These are phyloP conservation scores for Wallacemonas rigidus DNA, from an alignment of 208 protist species.

Conservation along the genomic window DNA sequence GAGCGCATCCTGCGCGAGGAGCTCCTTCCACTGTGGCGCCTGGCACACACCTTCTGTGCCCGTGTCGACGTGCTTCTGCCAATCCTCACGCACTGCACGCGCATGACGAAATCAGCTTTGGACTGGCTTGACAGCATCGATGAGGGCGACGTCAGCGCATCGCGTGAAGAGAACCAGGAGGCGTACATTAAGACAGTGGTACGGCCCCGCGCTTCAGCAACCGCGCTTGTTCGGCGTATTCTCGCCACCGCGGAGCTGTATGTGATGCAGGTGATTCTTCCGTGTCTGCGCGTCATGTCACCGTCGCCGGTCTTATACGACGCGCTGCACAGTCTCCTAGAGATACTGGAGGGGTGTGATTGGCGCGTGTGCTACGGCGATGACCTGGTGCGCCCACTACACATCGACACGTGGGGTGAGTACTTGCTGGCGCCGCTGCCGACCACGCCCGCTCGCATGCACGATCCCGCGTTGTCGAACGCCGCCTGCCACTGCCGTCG, in stretches of 20 bases:
- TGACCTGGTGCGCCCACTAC: not conserved
- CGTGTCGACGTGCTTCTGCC: slow-evolving; percentile 1
- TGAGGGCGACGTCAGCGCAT: no score
- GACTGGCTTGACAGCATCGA: not conserved
- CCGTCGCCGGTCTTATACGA: slow-evolving; percentile 69
- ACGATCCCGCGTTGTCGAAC: not conserved
- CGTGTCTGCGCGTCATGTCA: slow-evolving; percentile 70
- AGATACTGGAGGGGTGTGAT: slow-evolving; percentile 12
- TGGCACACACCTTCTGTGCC: slow-evolving; percentile 7
- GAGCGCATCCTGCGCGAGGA: slow-evolving; percentile 11
- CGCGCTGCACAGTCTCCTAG: slow-evolving; percentile 41
- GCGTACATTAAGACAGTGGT: not conserved
- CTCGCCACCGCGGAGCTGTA: slow-evolving; percentile 52
- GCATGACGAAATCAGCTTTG: not conserved
- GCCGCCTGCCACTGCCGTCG: slow-evolving; percentile 8
- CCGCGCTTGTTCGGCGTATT: slow-evolving; percentile 2
- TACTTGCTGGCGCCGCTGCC: slow-evolving; percentile 4
- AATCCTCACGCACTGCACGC: not conserved
- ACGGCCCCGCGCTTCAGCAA: not conserved
- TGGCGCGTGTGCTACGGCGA: not conserved
- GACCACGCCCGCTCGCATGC: slow-evolving; percentile 21
- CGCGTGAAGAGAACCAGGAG: no score
- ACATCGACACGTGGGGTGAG: not conserved
- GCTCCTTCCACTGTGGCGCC: slow-evolving; percentile 9
- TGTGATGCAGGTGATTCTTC: slow-evolving; percentile 66